Conservation (phyloP, 2,329 filamentous ascomycete genomes). For the Cordyceps javanica region DNA sequence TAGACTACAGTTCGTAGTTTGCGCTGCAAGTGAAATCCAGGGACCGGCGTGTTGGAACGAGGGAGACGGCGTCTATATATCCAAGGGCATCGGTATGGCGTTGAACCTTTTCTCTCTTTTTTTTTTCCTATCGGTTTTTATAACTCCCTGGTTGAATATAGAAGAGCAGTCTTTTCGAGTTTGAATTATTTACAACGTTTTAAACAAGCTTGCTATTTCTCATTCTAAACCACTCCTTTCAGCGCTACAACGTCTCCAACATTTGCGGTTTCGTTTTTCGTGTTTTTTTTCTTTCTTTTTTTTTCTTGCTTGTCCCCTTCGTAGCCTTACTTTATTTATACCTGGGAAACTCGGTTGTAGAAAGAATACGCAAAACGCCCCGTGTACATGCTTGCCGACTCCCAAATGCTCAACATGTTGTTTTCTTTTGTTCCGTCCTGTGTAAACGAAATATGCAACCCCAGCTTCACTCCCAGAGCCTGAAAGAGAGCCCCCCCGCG, state of each 20-base stretch:
- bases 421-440: background rate
- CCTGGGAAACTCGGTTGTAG: background rate
- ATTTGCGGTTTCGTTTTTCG: background rate
- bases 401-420: background rate
- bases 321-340: slow-evolving; percentile 7
- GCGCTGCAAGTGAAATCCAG: background rate
- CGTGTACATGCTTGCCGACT: slow-evolving; percentile 12
- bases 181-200: background rate
- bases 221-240: background rate
- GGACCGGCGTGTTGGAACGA: background rate
- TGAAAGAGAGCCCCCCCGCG: background rate
- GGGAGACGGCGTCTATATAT: background rate
- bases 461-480: background rate
- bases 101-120: slow-evolving; percentile 3
- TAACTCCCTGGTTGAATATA: background rate
- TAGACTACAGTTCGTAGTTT: background rate
- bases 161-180: background rate
- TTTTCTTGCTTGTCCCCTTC: too few species aligned
- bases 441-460: background rate
- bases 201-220: background rate
- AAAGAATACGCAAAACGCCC: slow-evolving; percentile 7
- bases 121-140: background rate
- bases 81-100: slow-evolving; percentile 7
- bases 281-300: background rate
- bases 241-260: background rate